Percentiles rank a stretch among this genome's conserved stretches.
These are phyloP conservation scores for Symbiodinium natans DNA, from an alignment of 73 alveolate species.

Conservation along the genomic window DNA sequence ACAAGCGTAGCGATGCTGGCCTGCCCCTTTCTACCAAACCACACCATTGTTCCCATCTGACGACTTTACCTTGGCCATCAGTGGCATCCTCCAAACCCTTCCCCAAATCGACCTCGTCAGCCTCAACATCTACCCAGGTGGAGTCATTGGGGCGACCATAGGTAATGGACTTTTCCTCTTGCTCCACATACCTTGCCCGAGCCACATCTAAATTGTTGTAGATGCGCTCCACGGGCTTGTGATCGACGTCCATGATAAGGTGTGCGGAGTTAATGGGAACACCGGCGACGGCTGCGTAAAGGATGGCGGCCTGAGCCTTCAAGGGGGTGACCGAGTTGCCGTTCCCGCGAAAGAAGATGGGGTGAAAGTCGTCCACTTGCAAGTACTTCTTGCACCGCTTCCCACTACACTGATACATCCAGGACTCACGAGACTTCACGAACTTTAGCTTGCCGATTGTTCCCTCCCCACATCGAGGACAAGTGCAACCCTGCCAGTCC, in stretches of 20 bases:
- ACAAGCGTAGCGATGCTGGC: not conserved
- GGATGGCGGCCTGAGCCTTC: not conserved
- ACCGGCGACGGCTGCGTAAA: not conserved
- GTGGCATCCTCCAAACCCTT: not conserved
- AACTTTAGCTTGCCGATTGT: not conserved
- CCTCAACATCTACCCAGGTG: not conserved
- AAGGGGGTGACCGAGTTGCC: not conserved
- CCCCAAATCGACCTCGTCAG: slow-evolving; percentile 31
- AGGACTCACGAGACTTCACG: not conserved
- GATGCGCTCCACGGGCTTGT: not conserved
- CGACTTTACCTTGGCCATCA: not conserved
- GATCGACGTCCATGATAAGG: not conserved
- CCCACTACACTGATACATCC: not conserved
- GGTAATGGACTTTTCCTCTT: not conserved
- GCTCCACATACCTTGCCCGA: not conserved
- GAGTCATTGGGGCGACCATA: not conserved
- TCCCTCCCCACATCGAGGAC: not conserved
- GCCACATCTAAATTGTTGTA: not conserved
- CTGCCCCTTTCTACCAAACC: slow-evolving; percentile 2
- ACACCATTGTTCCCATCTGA: slow-evolving; percentile 5
- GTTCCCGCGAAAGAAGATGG: not conserved
- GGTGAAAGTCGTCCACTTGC: not conserved
- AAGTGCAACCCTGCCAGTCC: not conserved
- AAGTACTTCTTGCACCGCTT: not conserved
- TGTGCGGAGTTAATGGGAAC: not conserved